phyloP scores from a whole-genome alignment of 2,329 filamentous ascomycete genomes.

The Cladosporium colombiae region DNA sequence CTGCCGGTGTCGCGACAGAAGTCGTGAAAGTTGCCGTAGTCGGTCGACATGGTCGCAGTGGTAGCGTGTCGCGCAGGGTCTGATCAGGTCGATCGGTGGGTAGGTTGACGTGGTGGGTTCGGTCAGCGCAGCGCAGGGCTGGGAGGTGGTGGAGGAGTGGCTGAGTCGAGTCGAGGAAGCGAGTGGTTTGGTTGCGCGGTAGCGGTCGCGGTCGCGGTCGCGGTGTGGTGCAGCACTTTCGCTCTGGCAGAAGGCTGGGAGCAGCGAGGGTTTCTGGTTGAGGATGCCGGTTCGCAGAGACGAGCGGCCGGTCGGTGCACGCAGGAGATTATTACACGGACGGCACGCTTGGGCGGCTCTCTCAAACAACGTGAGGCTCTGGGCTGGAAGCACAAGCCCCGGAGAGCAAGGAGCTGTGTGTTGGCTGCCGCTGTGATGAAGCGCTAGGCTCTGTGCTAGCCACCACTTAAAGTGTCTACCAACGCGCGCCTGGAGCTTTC shows the following conservation, averaged over 20 bases:
- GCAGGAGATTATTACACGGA: slow-evolving; percentile 11
- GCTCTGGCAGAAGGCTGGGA: slow-evolving; percentile 1
- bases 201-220: slow-evolving; percentile 7
- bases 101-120: neutral
- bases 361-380: slow-evolving; percentile 17
- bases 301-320: slow-evolving; percentile 8
- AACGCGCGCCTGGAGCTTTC: neutral
- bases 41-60: slow-evolving; percentile 24
- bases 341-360: slow-evolving; percentile 14
- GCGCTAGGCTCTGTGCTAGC: slow-evolving; percentile 1
- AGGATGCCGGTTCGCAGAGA: neutral
- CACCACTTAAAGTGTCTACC: neutral
- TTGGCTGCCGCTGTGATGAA: slow-evolving; percentile 10
- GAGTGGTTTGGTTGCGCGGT: neutral
- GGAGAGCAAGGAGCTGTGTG: slow-evolving; percentile 7
- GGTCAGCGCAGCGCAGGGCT: neutral
- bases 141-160: neutral
- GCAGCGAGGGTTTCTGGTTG: slow-evolving; percentile 5
- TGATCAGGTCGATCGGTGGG: slow-evolving; percentile 14
- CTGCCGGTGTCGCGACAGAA: slow-evolving; percentile 54
- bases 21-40: slow-evolving; percentile 42
- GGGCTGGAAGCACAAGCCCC: neutral
- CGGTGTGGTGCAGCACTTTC: neutral
- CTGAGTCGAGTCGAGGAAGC: neutral
- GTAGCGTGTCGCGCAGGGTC: slow-evolving; percentile 13